Percentiles rank a stretch among this genome's conserved stretches.
phyloP scores from a whole-genome alignment of 2,329 filamentous ascomycete genomes.

The Zasmidium angulare region DNA sequence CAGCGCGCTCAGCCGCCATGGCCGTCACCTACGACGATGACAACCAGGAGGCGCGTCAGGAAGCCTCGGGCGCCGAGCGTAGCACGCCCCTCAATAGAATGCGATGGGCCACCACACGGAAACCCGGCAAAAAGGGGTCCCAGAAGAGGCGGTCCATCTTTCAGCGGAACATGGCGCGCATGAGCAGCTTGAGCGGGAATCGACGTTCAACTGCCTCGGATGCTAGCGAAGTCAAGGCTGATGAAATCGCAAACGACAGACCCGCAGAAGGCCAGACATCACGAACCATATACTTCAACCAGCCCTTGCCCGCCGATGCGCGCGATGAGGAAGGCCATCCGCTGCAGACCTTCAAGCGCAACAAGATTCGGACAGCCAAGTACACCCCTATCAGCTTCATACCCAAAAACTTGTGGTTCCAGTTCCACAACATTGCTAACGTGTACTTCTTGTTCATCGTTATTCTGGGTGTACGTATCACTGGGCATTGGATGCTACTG shows the following conservation, averaged over 20 bases:
- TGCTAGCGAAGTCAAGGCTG: constrained; percentile 32
- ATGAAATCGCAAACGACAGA: constrained; percentile 26
- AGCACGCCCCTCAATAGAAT: constrained; percentile 66
- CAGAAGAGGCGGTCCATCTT: constrained; percentile 82
- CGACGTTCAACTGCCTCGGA: constrained; percentile 39
- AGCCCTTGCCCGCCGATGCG: constrained; percentile 71
- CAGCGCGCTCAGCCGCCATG: constrained; percentile 13
- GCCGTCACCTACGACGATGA: constrained; percentile 20
- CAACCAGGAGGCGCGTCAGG: constrained; percentile 5
- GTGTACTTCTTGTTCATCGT: constrained; percentile 97
- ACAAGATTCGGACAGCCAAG: constrained; percentile 97
- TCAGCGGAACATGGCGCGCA: constrained; percentile 53
- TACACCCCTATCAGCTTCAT: constrained; percentile 94
- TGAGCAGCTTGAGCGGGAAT: constrained; percentile 17
- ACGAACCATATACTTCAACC: constrained; percentile 79
- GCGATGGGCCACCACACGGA: constrained; percentile 94
- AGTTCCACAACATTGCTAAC: constrained; percentile 98
- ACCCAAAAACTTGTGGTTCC: constrained; percentile 95
- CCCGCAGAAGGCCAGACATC: constrained; percentile 39
- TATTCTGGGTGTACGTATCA: constrained; percentile 78
- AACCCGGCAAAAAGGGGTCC: constrained; percentile 70
- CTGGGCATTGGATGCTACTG: background rate
- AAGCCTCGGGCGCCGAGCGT: constrained; percentile 49
- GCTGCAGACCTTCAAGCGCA: constrained; percentile 69
- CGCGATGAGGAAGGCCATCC: constrained; percentile 81